Percentiles rank a stretch among this genome's conserved stretches.
These are phyloP conservation scores for Setomelanomma holmii DNA, from an alignment of 2,329 filamentous ascomycete genomes.

Conservation along the genomic window DNA sequence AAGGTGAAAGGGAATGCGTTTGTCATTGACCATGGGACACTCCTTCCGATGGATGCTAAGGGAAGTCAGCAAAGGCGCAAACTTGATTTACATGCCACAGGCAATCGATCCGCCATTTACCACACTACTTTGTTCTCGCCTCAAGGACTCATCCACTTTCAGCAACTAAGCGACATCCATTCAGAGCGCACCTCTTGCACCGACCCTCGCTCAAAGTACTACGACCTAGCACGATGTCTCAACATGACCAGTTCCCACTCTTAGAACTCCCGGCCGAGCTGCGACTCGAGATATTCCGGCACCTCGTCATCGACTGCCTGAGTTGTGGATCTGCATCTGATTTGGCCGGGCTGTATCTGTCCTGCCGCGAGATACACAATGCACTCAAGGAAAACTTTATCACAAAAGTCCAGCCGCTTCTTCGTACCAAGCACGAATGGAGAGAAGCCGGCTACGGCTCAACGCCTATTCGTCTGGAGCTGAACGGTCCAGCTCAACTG, in stretches of 20 bases:
- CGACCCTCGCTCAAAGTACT: too few species aligned
- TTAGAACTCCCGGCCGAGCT: not conserved
- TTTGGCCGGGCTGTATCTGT: not conserved
- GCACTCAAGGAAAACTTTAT: not conserved
- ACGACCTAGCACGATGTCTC: too few species aligned
- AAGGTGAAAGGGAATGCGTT: too few species aligned
- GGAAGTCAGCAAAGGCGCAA: too few species aligned
- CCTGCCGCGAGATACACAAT: slow-evolving; percentile 1
- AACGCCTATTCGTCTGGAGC: not conserved
- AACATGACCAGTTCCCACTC: not conserved
- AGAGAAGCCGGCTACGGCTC: not conserved
- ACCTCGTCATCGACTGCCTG: not conserved
- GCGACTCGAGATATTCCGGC: not conserved
- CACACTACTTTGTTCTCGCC: too few species aligned
- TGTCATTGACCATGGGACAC: too few species aligned
- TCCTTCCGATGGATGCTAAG: too few species aligned
- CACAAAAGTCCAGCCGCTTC: not conserved
- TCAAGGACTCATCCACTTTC: too few species aligned
- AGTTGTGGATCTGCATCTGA: not conserved
- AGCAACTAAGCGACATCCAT: too few species aligned
- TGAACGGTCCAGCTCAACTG: not conserved
- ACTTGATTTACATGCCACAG: too few species aligned
- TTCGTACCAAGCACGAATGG: not conserved
- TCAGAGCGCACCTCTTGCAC: too few species aligned
- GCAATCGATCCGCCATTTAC: too few species aligned